Evolutionary conservation across 192 early-diverging fungal species (phyloP).

Genomic region (Martensiomyces pterosporus): DNA sequence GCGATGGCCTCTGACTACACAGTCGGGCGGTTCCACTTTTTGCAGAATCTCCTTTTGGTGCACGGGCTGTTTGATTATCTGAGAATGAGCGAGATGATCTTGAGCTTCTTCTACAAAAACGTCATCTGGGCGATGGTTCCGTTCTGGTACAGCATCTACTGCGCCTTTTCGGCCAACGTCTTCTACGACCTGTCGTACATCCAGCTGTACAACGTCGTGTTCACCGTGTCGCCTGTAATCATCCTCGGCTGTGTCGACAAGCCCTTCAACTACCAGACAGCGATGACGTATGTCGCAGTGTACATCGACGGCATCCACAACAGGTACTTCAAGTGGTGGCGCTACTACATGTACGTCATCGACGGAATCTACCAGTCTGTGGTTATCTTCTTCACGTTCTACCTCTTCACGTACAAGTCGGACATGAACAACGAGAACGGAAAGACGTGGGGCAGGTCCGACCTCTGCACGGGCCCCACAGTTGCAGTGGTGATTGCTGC

Average conservation of each 20-base stretch:
- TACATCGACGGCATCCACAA: slow-evolving; percentile 86
- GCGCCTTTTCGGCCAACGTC: slow-evolving; percentile 85
- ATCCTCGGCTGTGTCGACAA: slow-evolving; percentile 56
- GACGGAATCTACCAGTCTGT: slow-evolving; percentile 94
- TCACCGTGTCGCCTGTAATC: slow-evolving; percentile 64
- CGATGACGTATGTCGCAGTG: slow-evolving; percentile 57
- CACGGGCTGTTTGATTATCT: slow-evolving; percentile 92
- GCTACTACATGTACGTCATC: slow-evolving; percentile 82
- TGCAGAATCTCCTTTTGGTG: slow-evolving; percentile 81
- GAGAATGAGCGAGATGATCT: slow-evolving; percentile 83
- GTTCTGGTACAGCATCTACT: slow-evolving; percentile 94
- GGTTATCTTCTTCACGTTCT: slow-evolving; percentile 77
- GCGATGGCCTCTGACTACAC: slow-evolving; percentile 94
- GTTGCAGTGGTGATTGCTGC: slow-evolving; percentile 74
- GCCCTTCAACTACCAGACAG: slow-evolving; percentile 45
- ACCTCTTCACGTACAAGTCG: slow-evolving; percentile 55
- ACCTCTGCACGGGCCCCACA: slow-evolving; percentile 78
- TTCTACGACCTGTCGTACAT: slow-evolving; percentile 94
- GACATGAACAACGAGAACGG: slow-evolving; percentile 54
- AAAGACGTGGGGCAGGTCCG: slow-evolving; percentile 52
- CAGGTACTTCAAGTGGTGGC: slow-evolving; percentile 72
- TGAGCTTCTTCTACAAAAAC: slow-evolving; percentile 97
- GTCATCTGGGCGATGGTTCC: slow-evolving; percentile 87
- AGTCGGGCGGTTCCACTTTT: slow-evolving; percentile 87
- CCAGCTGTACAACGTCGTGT: slow-evolving; percentile 79